These are phyloP conservation scores for Clitopilus hobsonii DNA, from an alignment of 768 basidiomycete species.

Conservation along the genomic window DNA sequence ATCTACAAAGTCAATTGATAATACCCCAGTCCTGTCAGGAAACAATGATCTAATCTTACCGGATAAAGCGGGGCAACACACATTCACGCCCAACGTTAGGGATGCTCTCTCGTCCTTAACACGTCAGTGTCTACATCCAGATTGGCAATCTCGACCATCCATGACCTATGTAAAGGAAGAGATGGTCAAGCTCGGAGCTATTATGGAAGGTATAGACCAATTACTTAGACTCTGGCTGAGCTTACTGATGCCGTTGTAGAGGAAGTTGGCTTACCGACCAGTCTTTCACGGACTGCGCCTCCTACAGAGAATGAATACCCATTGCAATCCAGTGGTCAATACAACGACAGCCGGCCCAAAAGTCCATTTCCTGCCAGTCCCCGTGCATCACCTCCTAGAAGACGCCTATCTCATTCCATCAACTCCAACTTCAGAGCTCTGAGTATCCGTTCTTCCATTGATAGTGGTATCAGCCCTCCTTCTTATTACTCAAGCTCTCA, in stretches of 20 bases:
- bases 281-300: not conserved
- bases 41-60: conserved; percentile 32
- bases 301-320: not conserved
- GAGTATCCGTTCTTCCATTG: conserved; percentile 5
- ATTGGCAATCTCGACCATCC: conserved; percentile 33
- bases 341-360: not conserved
- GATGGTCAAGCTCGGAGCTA: conserved; percentile 11
- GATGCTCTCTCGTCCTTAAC: conserved; percentile 41
- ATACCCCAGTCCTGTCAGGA: conserved; percentile 29
- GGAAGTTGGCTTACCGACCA: not conserved
- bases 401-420: not conserved
- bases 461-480: too few species aligned
- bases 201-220: conserved; percentile 12
- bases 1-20: conserved; percentile 24
- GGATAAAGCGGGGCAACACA: conserved; percentile 26
- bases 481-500: too few species aligned
- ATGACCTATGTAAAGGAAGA: conserved; percentile 26
- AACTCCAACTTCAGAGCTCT: conserved; percentile 10
- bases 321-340: not conserved
- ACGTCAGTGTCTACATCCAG: conserved; percentile 36
- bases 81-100: conserved; percentile 21
- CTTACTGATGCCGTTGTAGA: not conserved
- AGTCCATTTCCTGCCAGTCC: not conserved
- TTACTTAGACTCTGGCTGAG: not conserved
- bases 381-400: not conserved